A percentile compares a stretch with the other conserved stretches of the same genome.
These are phyloP conservation scores for Lentinula detonsa DNA, from an alignment of 768 basidiomycete species.

Conservation along the genomic window DNA sequence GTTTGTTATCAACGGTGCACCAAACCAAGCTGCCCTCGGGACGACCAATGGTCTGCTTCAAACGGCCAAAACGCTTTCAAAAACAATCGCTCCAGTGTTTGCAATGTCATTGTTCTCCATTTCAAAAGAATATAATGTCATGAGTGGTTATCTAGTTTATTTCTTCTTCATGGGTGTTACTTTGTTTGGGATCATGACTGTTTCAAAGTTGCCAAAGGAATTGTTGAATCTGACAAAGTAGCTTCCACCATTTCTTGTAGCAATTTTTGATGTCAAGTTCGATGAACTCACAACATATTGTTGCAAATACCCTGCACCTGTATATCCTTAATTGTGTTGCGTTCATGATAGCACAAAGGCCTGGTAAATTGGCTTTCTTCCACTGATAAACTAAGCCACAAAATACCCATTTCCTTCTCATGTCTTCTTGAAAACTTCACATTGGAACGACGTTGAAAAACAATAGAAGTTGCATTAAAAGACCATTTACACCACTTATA, in stretches of 20 bases:
- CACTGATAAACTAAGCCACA: too few relatives aligned
- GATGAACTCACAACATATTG: background rate
- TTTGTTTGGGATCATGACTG: background rate
- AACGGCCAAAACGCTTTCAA: background rate
- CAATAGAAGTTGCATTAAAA: background rate
- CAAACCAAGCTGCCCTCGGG: background rate
- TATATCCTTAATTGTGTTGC: too few relatives aligned
- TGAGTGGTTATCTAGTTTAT: background rate
- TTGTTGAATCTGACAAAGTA: background rate
- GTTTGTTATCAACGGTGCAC: background rate
- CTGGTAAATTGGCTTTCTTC: too few relatives aligned
- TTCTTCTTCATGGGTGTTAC: background rate
- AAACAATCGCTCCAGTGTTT: background rate
- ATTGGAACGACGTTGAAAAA: background rate
- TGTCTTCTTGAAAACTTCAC: too few relatives aligned
- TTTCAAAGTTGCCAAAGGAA: background rate
- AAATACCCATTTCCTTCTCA: too few relatives aligned
- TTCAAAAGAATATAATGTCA: background rate
- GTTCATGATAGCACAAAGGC: too few relatives aligned
- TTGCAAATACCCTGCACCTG: too few relatives aligned
- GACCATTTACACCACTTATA: background rate
- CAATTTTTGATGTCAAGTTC: background rate
- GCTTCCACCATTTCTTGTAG: background rate
- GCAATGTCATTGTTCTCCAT: background rate
- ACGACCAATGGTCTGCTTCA: background rate